Percentiles rank a stretch among this genome's conserved stretches.
These are phyloP conservation scores for Barbarea vulgaris DNA, from an alignment of 345 rosid species.

Conservation along the genomic window DNA sequence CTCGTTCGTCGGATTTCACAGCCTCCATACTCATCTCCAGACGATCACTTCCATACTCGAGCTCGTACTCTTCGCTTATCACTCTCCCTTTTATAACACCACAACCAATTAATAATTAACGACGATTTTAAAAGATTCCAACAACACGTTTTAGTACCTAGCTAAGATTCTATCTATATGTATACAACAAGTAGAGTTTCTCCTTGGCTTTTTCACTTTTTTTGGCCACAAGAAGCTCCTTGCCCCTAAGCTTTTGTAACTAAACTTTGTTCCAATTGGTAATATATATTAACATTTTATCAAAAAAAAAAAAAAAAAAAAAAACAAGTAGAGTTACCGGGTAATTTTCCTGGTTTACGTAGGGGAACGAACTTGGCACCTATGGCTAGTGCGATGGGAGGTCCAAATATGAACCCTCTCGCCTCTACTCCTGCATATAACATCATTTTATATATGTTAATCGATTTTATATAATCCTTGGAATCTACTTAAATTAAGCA, in stretches of 20 bases:
- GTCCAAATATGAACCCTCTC: constrained; percentile 93
- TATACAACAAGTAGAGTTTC: no score
- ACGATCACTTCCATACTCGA: constrained; percentile 90
- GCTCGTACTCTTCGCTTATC: constrained; percentile 69
- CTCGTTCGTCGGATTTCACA: constrained; percentile 67
- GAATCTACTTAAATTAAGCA: not conserved
- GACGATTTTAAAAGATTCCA: not conserved
- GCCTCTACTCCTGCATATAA: constrained; percentile 65
- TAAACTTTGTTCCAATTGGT: no score
- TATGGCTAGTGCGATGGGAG: constrained; percentile 85
- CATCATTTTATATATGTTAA: not conserved
- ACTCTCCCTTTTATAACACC: constrained; percentile 55
- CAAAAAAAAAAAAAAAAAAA: no score
- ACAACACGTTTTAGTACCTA: not conserved
- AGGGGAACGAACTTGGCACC: constrained; percentile 93
- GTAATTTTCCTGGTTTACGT: constrained; percentile 81
- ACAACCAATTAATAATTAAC: not conserved
- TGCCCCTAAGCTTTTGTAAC: no score
- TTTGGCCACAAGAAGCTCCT: no score
- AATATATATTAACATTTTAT: no score
- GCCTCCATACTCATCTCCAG: constrained; percentile 88
- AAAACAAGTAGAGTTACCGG: constrained; percentile 56
- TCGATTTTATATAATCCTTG: not conserved
- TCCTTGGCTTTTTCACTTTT: no score
- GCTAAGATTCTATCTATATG: no score